Percentiles rank a stretch among this genome's conserved stretches.
These are phyloP conservation scores for Metarhizium humberi DNA, from an alignment of 2,329 filamentous ascomycete species.

Conservation along the genomic window DNA sequence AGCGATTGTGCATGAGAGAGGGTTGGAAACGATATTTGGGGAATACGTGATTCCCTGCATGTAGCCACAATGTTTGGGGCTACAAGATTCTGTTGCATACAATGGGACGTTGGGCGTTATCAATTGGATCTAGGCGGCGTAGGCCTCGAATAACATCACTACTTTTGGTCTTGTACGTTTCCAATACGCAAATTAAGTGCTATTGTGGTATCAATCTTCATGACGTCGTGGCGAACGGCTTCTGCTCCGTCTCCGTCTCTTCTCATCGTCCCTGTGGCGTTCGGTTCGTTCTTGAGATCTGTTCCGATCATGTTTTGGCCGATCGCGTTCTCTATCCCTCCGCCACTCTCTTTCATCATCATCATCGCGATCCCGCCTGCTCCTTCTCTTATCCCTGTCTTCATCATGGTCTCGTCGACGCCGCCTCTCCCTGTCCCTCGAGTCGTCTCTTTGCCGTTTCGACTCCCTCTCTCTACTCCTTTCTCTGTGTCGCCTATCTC, in stretches of 20 bases:
- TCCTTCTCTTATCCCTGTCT: slow-evolving; percentile 10
- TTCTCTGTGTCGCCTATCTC: slow-evolving; percentile 14
- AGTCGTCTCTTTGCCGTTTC: slow-evolving; percentile 18
- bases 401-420: slow-evolving; percentile 13
- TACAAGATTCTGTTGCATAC: neutral
- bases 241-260: slow-evolving; percentile 24
- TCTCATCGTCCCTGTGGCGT: slow-evolving; percentile 18
- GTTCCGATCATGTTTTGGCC: slow-evolving; percentile 19
- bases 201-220: slow-evolving; percentile 13
- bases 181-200: slow-evolving; percentile 12
- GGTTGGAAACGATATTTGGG: slow-evolving; percentile 75
- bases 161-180: neutral
- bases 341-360: neutral
- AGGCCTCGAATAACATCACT: neutral
- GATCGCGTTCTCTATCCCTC: slow-evolving; percentile 15
- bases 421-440: slow-evolving; percentile 16
- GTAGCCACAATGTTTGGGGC: neutral
- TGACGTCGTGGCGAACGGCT: slow-evolving; percentile 32
- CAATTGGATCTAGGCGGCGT: neutral
- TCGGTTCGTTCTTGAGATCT: slow-evolving; percentile 18
- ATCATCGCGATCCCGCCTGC: neutral
- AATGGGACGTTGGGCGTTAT: neutral
- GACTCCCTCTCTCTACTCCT: slow-evolving; percentile 16
- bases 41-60: slow-evolving; percentile 19
- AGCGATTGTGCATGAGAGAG: slow-evolving; percentile 56